These are phyloP conservation scores for Neoboletus magnificus DNA, from an alignment of 768 basidiomycete genomes.

Conservation along the genomic window DNA sequence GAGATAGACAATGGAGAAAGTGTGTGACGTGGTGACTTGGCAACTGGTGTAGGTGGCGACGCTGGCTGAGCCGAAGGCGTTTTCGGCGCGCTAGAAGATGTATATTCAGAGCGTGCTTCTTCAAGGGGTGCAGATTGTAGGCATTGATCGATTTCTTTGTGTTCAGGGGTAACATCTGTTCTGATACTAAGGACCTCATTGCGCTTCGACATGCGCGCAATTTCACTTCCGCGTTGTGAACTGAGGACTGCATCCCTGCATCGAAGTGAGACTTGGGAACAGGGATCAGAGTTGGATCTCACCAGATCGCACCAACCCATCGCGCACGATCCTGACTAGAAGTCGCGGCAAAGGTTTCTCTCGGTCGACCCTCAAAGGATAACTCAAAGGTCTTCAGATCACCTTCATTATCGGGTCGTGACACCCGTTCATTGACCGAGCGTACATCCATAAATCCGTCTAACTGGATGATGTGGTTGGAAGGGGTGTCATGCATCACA, in stretches of 20 bases:
- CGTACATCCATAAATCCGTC: conserved; percentile 59
- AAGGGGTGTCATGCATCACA: conserved; percentile 39
- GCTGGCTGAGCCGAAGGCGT: conserved; percentile 1
- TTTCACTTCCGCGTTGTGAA: conserved; percentile 25
- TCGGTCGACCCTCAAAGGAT: conserved; percentile 48
- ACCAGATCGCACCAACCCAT: conserved; percentile 80
- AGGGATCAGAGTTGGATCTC: conserved; percentile 13
- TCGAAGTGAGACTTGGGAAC: background rate
- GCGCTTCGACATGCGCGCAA: background rate
- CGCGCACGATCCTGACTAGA: conserved; percentile 62
- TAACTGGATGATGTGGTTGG: conserved; percentile 47
- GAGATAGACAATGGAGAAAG: conserved; percentile 20
- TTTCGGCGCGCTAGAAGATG: conserved; percentile 23
- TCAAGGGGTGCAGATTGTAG: conserved; percentile 12
- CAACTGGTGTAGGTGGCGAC: conserved; percentile 25
- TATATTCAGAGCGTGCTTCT: conserved; percentile 26
- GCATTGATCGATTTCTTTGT: background rate
- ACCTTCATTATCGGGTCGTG: conserved; percentile 41
- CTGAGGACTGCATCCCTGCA: conserved; percentile 59
- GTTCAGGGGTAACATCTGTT: conserved; percentile 12
- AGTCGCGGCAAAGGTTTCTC: conserved; percentile 60
- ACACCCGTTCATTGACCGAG: conserved; percentile 50
- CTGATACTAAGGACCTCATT: conserved; percentile 9
- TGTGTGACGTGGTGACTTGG: conserved; percentile 23
- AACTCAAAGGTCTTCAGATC: conserved; percentile 62